phyloP scores from a whole-genome alignment of 1,284 basidiomycete species.

The Ustilago trichophora region DNA sequence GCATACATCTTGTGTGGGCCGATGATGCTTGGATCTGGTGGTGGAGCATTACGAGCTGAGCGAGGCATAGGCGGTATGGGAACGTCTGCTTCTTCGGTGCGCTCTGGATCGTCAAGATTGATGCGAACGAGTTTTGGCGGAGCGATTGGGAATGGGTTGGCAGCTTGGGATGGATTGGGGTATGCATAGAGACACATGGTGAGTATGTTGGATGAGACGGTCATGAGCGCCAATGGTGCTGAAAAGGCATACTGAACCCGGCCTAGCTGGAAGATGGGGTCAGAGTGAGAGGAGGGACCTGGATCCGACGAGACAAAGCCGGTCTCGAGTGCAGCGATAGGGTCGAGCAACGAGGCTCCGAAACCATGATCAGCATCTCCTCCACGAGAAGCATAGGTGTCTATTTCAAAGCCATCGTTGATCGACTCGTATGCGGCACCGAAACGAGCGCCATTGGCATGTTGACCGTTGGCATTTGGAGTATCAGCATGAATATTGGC shows the following conservation, averaged over 20 bases:
- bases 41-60: constrained; percentile 38
- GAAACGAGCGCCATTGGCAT: constrained; percentile 3
- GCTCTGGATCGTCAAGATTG: constrained; percentile 63
- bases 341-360: constrained; percentile 26
- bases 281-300: constrained; percentile 16
- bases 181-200: constrained; percentile 61
- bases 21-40: constrained; percentile 42
- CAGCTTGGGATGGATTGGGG: constrained; percentile 17
- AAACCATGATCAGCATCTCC: constrained; percentile 6
- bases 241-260: constrained; percentile 64
- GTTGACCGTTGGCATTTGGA: constrained; percentile 2
- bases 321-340: constrained; percentile 54
- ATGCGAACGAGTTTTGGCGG: constrained; percentile 59
- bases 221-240: constrained; percentile 58
- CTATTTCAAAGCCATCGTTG: constrained; percentile 33
- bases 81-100: constrained; percentile 56
- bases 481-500: background rate
- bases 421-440: constrained; percentile 11
- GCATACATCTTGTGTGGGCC: constrained; percentile 59
- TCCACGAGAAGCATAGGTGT: background rate
- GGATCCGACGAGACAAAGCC: constrained; percentile 57
- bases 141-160: constrained; percentile 22
- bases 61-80: constrained; percentile 55
- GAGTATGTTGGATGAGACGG: constrained; percentile 60
- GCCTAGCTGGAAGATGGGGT: constrained; percentile 63